Conservation (phyloP, 2,329 filamentous ascomycete species). For the Fusarium domesticum region DNA sequence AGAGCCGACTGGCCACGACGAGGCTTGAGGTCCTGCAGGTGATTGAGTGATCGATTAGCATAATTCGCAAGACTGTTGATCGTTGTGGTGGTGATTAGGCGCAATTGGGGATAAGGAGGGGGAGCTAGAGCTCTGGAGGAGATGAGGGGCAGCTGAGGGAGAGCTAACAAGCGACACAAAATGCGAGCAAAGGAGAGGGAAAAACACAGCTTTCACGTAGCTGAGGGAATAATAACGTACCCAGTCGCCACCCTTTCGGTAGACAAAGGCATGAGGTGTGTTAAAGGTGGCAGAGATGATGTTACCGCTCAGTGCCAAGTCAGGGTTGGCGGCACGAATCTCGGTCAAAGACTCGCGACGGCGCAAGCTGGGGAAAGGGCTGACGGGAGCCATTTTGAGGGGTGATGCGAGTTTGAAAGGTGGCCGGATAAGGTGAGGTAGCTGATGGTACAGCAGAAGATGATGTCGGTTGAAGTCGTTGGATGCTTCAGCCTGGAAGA, state of each 20-base stretch:
- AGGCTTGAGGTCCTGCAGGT: conserved; percentile 63
- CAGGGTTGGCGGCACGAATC: conserved; percentile 54
- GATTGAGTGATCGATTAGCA: background rate
- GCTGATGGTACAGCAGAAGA: conserved; percentile 1
- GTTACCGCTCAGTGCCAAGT: conserved; percentile 59
- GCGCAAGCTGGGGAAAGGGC: conserved; percentile 34
- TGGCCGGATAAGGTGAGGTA: conserved; percentile 1
- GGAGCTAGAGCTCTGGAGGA: conserved; percentile 19
- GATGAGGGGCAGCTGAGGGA: conserved; percentile 18
- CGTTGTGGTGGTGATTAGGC: conserved; percentile 8
- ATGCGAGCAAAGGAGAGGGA: background rate
- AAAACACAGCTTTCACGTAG: too few species aligned
- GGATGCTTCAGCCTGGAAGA: too few species aligned
- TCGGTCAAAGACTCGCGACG: conserved; percentile 53
- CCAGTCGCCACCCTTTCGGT: conserved; percentile 59
- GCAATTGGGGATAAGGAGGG: conserved; percentile 8
- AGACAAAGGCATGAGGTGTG: conserved; percentile 58
- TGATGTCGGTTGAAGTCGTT: conserved; percentile 1
- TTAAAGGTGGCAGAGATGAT: conserved; percentile 66
- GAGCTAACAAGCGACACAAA: background rate
- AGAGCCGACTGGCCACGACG: conserved; percentile 87
- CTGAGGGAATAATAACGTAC: conserved; percentile 40
- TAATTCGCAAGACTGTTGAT: too few species aligned
- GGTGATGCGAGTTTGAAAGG: conserved; percentile 1
- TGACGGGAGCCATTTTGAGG: conserved; percentile 15